Evolutionary conservation across 2,329 filamentous ascomycete species (phyloP).

Genomic region (Karstenula rhodostoma): DNA sequence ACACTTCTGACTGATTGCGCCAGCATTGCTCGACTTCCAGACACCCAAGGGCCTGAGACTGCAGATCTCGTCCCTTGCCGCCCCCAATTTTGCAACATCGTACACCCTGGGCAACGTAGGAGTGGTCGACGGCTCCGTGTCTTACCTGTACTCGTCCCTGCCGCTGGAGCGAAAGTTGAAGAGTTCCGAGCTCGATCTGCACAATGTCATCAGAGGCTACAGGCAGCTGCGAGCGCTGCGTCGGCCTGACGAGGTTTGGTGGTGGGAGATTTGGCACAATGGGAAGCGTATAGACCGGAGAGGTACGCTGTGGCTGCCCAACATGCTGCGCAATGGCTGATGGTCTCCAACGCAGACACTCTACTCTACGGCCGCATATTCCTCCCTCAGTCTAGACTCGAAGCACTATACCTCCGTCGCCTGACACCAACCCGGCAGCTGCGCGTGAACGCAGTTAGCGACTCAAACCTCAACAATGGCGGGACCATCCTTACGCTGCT

Average conservation of each 20-base stretch:
- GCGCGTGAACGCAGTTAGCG: constrained; percentile 80
- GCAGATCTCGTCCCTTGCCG: constrained; percentile 88
- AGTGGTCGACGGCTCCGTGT: constrained; percentile 94
- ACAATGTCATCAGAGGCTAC: constrained; percentile 82
- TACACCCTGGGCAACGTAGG: constrained; percentile 91
- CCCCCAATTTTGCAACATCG: constrained; percentile 91
- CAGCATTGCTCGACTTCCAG: constrained; percentile 86
- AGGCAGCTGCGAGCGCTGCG: constrained; percentile 74
- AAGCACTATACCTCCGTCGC: constrained; percentile 83
- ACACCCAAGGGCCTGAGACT: constrained; percentile 85
- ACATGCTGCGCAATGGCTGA: constrained; percentile 29
- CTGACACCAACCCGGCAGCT: constrained; percentile 80
- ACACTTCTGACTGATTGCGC: constrained; percentile 21
- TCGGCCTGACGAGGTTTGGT: constrained; percentile 59
- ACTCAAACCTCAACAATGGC: constrained; percentile 74
- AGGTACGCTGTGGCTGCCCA: constrained; percentile 41
- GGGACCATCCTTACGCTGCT: constrained; percentile 77
- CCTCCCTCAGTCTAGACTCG: constrained; percentile 83
- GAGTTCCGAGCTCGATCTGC: constrained; percentile 79
- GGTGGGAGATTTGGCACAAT: constrained; percentile 63
- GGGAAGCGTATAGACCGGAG: constrained; percentile 60
- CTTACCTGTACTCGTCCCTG: constrained; percentile 92
- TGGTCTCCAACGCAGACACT: constrained; percentile 54
- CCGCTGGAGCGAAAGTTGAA: constrained; percentile 73
- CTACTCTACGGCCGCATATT: constrained; percentile 82